Evolutionary conservation across 345 rosid genomes (phyloP).

Genomic region (Rhizophora apiculata): DNA sequence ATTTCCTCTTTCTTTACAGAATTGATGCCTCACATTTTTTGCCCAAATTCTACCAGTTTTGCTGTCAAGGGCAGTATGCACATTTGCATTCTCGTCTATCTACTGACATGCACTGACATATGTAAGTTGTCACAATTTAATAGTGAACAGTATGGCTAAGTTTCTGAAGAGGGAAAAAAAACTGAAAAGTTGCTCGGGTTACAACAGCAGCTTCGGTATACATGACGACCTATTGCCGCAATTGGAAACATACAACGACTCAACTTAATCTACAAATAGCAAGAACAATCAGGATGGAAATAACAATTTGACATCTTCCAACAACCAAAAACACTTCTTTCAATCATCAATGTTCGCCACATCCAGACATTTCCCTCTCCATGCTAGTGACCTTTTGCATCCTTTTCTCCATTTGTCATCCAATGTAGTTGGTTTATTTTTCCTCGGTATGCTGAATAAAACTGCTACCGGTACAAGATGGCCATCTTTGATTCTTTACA

Average conservation of each 20-base stretch:
- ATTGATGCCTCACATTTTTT: no score
- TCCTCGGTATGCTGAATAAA: not conserved
- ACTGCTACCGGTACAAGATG: not conserved
- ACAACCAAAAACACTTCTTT: not conserved
- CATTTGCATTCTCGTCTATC: no score
- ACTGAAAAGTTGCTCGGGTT: not conserved
- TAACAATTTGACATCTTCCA: not conserved
- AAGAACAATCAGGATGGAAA: conserved; percentile 1
- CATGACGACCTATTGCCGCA: not conserved
- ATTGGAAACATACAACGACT: not conserved
- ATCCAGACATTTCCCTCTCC: not conserved
- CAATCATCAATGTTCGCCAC: not conserved
- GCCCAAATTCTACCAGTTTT: no score
- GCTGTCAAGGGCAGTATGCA: no score
- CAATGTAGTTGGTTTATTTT: not conserved
- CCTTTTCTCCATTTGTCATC: no score
- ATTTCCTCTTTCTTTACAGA: no score
- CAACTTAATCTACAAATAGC: not conserved
- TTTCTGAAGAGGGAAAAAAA: no score
- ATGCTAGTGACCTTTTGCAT: not conserved
- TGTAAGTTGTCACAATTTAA: no score
- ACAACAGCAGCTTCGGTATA: conserved; percentile 2
- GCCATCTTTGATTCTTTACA: not conserved
- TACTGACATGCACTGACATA: no score
- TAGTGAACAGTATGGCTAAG: no score